Evolutionary conservation across 2,329 filamentous ascomycete genomes (phyloP).

Genomic region (Lachnellula subtilissima): DNA sequence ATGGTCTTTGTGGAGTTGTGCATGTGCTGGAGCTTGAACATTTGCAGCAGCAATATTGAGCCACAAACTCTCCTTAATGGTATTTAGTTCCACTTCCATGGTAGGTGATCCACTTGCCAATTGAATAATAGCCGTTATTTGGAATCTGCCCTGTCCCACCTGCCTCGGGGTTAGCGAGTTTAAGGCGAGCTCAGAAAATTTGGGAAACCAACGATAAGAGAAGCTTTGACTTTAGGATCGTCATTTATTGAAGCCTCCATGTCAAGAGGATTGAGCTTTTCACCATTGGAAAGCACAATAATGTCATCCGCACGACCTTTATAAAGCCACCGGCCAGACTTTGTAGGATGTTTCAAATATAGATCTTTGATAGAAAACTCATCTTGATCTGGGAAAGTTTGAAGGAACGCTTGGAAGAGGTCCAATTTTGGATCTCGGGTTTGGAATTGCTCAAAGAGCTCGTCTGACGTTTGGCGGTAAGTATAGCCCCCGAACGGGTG

Average conservation of each 20-base stretch:
- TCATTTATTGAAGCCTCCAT: slow-evolving; percentile 35
- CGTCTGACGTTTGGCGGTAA: slow-evolving; percentile 11
- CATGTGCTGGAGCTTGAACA: too few relatives aligned
- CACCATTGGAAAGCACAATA: slow-evolving; percentile 31
- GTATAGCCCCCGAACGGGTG: slow-evolving; percentile 15
- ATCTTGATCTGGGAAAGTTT: slow-evolving; percentile 14
- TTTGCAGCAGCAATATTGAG: too few relatives aligned
- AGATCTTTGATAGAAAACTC: slow-evolving; percentile 18
- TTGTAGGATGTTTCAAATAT: slow-evolving; percentile 14
- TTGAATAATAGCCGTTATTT: too few relatives aligned
- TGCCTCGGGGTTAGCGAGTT: too few relatives aligned
- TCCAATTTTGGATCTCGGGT: slow-evolving; percentile 11
- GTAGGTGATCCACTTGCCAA: too few relatives aligned
- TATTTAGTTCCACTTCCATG: too few relatives aligned
- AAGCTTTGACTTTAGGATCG: slow-evolving; percentile 31
- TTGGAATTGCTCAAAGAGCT: slow-evolving; percentile 12
- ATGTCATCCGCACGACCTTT: slow-evolving; percentile 11
- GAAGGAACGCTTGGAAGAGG: slow-evolving; percentile 13
- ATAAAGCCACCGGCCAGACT: too few relatives aligned
- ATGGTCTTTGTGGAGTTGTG: too few relatives aligned
- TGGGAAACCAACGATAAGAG: not conserved
- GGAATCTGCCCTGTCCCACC: too few relatives aligned
- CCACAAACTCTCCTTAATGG: too few relatives aligned
- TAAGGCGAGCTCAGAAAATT: too few relatives aligned
- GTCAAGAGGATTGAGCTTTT: slow-evolving; percentile 40